phyloP scores from a whole-genome alignment of 2,329 filamentous ascomycete genomes.

The Pseudogymnoascus sp. region DNA sequence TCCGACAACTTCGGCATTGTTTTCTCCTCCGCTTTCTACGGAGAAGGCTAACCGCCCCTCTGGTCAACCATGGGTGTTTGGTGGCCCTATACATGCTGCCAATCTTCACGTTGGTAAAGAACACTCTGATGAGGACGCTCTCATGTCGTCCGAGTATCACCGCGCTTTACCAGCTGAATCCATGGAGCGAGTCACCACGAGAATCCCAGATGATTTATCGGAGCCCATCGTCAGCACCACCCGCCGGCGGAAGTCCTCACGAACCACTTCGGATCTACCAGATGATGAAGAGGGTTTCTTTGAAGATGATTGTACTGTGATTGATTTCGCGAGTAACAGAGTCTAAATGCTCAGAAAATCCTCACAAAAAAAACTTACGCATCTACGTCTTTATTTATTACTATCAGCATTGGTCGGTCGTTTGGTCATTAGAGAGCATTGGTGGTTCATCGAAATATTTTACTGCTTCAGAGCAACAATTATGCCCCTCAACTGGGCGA shows the following conservation, averaged over 20 bases:
- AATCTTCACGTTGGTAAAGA: conserved; percentile 48
- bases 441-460: conserved; percentile 5
- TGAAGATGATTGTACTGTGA: conserved; percentile 85
- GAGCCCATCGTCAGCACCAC: conserved; percentile 81
- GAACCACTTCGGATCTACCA: conserved; percentile 31
- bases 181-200: conserved; percentile 54
- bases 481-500: conserved; percentile 5
- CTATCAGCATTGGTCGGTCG: neutral
- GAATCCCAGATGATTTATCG: conserved; percentile 40
- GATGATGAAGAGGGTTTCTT: conserved; percentile 75
- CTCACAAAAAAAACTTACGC: conserved; percentile 2
- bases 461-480: conserved; percentile 1
- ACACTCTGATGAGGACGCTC: conserved; percentile 39
- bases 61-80: conserved; percentile 50
- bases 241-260: conserved; percentile 54
- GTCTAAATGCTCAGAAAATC: conserved; percentile 35
- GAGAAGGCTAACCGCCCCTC: conserved; percentile 26
- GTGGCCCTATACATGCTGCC: conserved; percentile 43
- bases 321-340: conserved; percentile 74
- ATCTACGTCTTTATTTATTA: conserved; percentile 7
- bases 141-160: conserved; percentile 36
- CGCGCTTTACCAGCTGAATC: conserved; percentile 55
- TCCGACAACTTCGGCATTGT: conserved; percentile 19
- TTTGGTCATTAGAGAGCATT: conserved; percentile 7
- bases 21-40: conserved; percentile 22